Percentiles rank a stretch among this genome's conserved stretches.
These are phyloP conservation scores for Eimeria mitis DNA, from an alignment of 169 alveolate species.

Conservation along the genomic window DNA sequence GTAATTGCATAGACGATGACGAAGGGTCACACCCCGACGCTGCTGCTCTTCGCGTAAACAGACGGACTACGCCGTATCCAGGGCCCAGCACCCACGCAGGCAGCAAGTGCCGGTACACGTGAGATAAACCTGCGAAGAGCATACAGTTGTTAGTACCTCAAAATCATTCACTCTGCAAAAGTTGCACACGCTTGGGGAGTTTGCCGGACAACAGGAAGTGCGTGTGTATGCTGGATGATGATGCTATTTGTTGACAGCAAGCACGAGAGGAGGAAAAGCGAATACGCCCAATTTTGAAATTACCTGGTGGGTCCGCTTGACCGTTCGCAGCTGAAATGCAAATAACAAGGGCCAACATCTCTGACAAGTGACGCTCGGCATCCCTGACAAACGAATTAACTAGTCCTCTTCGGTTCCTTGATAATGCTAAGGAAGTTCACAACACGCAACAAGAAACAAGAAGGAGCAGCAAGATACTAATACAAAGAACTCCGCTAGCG, in stretches of 20 bases:
- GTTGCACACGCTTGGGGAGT: background rate
- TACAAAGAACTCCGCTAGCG: background rate
- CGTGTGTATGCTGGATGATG: background rate
- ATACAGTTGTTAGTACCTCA: background rate
- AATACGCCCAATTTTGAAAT: background rate
- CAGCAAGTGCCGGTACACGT: conserved; percentile 12
- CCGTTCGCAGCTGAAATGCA: conserved; percentile 29
- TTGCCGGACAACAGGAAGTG: background rate
- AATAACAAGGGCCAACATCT: conserved; percentile 34
- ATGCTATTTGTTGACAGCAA: background rate
- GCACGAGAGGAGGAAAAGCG: background rate
- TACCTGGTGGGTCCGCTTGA: background rate
- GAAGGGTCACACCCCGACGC: conserved; percentile 3
- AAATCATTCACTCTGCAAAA: background rate
- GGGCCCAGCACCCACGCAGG: conserved; percentile 38
- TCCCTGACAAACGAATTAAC: conserved; percentile 14
- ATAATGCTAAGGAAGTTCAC: conserved; percentile 22
- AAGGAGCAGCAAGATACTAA: background rate
- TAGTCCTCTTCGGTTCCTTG: background rate
- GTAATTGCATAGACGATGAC: conserved; percentile 10
- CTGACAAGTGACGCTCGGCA: conserved; percentile 18
- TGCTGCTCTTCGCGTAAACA: conserved; percentile 25
- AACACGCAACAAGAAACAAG: background rate
- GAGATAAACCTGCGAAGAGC: background rate
- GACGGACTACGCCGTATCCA: conserved; percentile 25